phyloP scores from a whole-genome alignment of 768 basidiomycete genomes.

The Auriscalpium orientale region DNA sequence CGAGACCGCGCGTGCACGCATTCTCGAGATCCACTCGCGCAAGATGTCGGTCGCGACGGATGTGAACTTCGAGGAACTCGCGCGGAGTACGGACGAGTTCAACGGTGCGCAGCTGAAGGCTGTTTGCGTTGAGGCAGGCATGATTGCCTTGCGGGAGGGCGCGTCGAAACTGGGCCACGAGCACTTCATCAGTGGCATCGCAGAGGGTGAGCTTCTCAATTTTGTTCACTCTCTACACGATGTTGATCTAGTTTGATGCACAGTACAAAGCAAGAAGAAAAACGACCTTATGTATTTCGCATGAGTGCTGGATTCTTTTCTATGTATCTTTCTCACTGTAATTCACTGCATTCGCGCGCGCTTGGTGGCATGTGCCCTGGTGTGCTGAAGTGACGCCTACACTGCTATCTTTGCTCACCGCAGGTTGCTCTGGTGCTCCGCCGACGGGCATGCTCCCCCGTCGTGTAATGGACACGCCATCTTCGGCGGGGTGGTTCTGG shows the following conservation, averaged over 20 bases:
- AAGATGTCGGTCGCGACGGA: constrained; percentile 87
- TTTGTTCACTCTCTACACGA: background rate
- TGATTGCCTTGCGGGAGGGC: constrained; percentile 95
- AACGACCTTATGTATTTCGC: constrained; percentile 95
- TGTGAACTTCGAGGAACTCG: constrained; percentile 96
- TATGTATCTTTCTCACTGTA: constrained; percentile 3
- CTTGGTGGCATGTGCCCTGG: background rate
- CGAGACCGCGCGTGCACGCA: constrained; percentile 92
- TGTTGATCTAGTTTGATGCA: constrained; percentile 19
- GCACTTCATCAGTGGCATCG: constrained; percentile 90
- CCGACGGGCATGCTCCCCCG: too few relatives aligned
- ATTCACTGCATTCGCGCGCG: constrained; percentile 6
- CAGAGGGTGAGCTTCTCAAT: constrained; percentile 54
- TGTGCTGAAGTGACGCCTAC: constrained; percentile 1
- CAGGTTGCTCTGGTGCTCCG: too few relatives aligned
- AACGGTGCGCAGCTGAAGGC: constrained; percentile 97
- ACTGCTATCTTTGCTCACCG: background rate
- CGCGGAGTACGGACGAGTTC: constrained; percentile 96
- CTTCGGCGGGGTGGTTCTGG: constrained; percentile 2
- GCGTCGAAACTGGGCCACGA: constrained; percentile 86
- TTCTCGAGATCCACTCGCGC: constrained; percentile 93
- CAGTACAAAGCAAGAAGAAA: constrained; percentile 99
- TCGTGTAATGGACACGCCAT: background rate
- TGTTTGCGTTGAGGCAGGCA: constrained; percentile 98
- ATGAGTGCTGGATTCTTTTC: constrained; percentile 29